Percentiles rank a stretch among this genome's conserved stretches.
phyloP scores from a whole-genome alignment of 192 early-diverging fungal genomes.

The Podila epigama region DNA sequence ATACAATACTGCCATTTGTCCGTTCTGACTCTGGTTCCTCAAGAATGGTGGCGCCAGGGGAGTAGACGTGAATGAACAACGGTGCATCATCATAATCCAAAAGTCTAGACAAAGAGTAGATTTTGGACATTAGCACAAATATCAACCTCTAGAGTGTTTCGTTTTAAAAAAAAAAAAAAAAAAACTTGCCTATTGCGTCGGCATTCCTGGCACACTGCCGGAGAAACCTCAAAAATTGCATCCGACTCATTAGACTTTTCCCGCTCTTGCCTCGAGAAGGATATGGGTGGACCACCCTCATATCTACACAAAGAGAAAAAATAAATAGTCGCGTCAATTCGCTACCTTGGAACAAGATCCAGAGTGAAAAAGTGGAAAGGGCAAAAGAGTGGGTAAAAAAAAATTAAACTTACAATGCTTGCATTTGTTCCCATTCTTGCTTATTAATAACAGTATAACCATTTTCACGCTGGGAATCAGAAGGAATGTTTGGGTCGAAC shows the following conservation, averaged over 20 bases:
- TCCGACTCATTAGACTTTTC: background rate
- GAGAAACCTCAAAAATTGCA: background rate
- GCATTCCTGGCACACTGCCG: conserved; percentile 2
- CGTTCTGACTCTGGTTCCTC: background rate
- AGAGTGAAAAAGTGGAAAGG: background rate
- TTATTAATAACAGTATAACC: conserved; percentile 9
- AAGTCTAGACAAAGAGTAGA: background rate
- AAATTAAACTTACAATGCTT: conserved; percentile 10
- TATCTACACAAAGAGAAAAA: conserved; percentile 11
- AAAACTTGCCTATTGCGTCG: conserved; percentile 10
- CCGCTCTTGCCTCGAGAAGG: background rate
- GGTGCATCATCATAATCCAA: background rate
- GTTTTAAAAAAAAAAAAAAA: background rate
- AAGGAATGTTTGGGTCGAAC: conserved; percentile 11
- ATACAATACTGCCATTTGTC: background rate
- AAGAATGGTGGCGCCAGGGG: background rate
- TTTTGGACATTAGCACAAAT: background rate
- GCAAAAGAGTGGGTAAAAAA: background rate
- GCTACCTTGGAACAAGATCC: background rate
- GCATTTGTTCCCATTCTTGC: conserved; percentile 17
- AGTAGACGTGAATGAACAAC: background rate
- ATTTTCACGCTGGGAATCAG: conserved; percentile 6
- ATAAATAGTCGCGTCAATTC: background rate
- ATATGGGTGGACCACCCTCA: conserved; percentile 10
- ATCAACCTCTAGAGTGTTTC: too few species aligned